Base-by-base conservation (phyloP, 2,329 filamentous ascomycete species). In the Davidsoniella eucalypti region DNA sequence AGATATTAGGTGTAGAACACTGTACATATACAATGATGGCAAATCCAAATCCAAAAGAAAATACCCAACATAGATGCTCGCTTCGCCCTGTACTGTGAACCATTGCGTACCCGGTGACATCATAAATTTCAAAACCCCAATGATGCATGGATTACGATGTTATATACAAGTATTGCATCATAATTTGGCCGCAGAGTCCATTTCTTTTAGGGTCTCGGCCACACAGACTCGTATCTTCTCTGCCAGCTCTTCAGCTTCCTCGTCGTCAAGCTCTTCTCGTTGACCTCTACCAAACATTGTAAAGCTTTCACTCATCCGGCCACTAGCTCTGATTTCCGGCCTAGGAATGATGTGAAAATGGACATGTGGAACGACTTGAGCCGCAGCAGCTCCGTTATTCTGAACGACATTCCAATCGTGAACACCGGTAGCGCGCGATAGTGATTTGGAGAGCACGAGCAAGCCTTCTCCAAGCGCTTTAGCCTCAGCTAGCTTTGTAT, bases 351-450 rank as follows among this genome's bases (percentile, higher is more conserved):
- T 75, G 59, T 98, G 92, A 63, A 93, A 96, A 64, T 98, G 90
- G 45, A 93, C 82, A 64, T 96, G 90, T 18, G 84, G 83, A 2
- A 96, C 87, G 14, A 94, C 87, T 67, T 96, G 90, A 2, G 87
- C 87, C 2, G 90, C 90, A 29, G 87, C 78, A 3, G 80, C 80
- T 14, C 90, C 87, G 58, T 95, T 96, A 63, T 96, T 96, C 68
- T 96, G 90, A 50, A 96, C 86, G 26, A 96, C 79, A 64, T 98
- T 98, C 83, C 90, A 96, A 66, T 95, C 88, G 47, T 71, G 71
- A 1, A 86, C 76, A 8, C 80, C 82, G 2, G 81, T 84, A 0
- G 79, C 77, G 47, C 70, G 71, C 29, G 78, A 73, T 37, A 94
- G 71, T 0, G 84, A 84, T 17, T 76, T 69, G 16, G 83, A 84